phyloP scores from a whole-genome alignment of 768 basidiomycete genomes.

The Auriscalpium microsporum region DNA sequence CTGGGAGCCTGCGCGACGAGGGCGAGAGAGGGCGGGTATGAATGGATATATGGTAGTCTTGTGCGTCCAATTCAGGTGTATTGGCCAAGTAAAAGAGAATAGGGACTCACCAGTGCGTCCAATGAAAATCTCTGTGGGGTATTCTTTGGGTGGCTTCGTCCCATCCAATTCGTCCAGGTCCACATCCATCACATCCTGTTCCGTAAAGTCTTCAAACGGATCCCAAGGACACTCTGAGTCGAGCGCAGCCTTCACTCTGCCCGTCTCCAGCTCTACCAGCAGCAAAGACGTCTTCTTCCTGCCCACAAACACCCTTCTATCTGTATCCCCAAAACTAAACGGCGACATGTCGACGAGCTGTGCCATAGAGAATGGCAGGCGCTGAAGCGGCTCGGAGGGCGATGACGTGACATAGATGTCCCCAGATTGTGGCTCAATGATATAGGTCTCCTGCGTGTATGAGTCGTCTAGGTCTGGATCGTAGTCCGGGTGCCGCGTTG shows the following conservation, averaged over 20 bases:
- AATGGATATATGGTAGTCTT: conserved; percentile 88
- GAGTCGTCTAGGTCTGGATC: conserved; percentile 53
- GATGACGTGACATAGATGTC: conserved; percentile 82
- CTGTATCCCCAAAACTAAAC: conserved; percentile 68
- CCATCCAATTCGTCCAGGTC: conserved; percentile 58
- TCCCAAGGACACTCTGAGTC: conserved; percentile 77
- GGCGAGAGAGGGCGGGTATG: conserved; percentile 43
- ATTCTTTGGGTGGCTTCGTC: conserved; percentile 27
- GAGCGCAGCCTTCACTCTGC: conserved; percentile 65
- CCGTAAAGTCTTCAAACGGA: conserved; percentile 45
- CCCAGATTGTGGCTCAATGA: conserved; percentile 92
- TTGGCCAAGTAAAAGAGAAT: no score
- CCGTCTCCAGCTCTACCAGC: conserved; percentile 70
- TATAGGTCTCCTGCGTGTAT: conserved; percentile 64
- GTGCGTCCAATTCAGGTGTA: not conserved
- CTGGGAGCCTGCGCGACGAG: conserved; percentile 31
- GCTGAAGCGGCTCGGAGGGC: conserved; percentile 64
- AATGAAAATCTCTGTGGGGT: conserved; percentile 45
- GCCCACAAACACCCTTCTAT: conserved; percentile 75
- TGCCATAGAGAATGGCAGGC: conserved; percentile 85
- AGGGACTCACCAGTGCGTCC: conserved; percentile 51
- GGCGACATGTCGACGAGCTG: conserved; percentile 87
- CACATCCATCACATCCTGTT: conserved; percentile 33
- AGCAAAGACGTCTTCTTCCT: conserved; percentile 82
- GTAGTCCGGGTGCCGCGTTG: conserved; percentile 53